Evolutionary conservation across 2,329 filamentous ascomycete genomes (phyloP).

Genomic region (Penicillium glabrum): DNA sequence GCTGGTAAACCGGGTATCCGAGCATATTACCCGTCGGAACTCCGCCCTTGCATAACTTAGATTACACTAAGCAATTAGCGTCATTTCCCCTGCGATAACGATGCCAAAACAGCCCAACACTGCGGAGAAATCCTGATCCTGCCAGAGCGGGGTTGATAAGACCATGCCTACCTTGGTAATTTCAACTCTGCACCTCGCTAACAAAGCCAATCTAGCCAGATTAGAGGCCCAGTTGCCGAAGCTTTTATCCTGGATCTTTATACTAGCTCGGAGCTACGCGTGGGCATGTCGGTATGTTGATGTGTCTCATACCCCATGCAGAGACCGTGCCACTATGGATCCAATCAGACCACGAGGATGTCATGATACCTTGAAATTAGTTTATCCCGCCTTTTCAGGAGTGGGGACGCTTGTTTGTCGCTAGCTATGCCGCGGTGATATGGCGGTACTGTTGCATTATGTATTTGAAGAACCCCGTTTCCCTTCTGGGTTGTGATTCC

Average conservation of each 20-base stretch:
- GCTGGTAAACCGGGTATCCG: neutral
- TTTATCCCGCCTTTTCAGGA: neutral
- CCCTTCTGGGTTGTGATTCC: neutral
- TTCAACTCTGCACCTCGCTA: neutral
- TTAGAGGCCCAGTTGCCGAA: conserved; percentile 4
- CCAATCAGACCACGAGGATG: conserved; percentile 13
- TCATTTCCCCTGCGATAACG: conserved; percentile 10
- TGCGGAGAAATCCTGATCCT: neutral
- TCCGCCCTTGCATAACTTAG: conserved; percentile 12
- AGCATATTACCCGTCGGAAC: conserved; percentile 17
- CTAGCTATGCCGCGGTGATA: neutral
- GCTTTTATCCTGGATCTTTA: neutral
- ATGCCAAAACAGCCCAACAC: neutral
- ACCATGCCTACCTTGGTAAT: neutral
- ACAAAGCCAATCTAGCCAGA: neutral
- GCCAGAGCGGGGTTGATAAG: conserved; percentile 10
- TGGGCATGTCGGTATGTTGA: neutral
- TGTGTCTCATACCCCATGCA: conserved; percentile 16
- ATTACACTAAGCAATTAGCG: neutral
- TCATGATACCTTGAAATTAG: neutral
- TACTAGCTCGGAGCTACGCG: neutral
- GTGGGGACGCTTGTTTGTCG: conserved; percentile 9
- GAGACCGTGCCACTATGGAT: neutral
- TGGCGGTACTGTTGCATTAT: neutral
- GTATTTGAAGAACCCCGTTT: conserved; percentile 16